These are phyloP conservation scores for Grigorovia jiainica DNA, from an alignment of 805 yeast genomes.

Conservation along the genomic window DNA sequence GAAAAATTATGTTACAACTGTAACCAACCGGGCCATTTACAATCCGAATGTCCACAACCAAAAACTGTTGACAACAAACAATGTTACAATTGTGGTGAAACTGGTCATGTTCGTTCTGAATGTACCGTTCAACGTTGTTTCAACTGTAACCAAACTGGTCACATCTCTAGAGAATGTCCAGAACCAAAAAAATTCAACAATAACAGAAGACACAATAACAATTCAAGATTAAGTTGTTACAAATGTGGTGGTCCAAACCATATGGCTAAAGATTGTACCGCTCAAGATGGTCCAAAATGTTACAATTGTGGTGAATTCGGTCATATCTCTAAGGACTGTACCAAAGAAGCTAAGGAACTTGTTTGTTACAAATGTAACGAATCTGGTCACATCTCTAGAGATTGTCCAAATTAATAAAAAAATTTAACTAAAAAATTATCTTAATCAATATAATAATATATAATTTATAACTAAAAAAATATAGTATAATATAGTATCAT, in stretches of 20 bases:
- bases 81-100: slow-evolving; percentile 88
- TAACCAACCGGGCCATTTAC: slow-evolving; percentile 82
- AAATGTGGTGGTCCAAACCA: slow-evolving; percentile 92
- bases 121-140: slow-evolving; percentile 72
- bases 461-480: background rate
- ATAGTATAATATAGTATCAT: background rate
- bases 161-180: slow-evolving; percentile 69
- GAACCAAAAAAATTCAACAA: slow-evolving; percentile 31
- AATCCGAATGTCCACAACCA: slow-evolving; percentile 81
- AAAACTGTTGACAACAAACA: slow-evolving; percentile 77
- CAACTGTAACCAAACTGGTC: slow-evolving; percentile 71
- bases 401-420: slow-evolving; percentile 37
- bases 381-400: slow-evolving; percentile 81
- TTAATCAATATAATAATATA: too few relatives aligned
- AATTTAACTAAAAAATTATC: too few relatives aligned
- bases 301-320: slow-evolving; percentile 89
- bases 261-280: slow-evolving; percentile 83
- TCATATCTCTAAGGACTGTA: slow-evolving; percentile 80
- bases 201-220: slow-evolving; percentile 4
- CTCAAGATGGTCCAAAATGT: slow-evolving; percentile 59
- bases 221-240: slow-evolving; percentile 50
- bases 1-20: slow-evolving; percentile 91
- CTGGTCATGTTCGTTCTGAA: slow-evolving; percentile 82
- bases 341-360: slow-evolving; percentile 43
- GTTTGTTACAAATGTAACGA: slow-evolving; percentile 41